Evolutionary conservation across 2,329 filamentous ascomycete genomes (phyloP), one percentile per base, ranked within the genome.

Genomic region (Monilinia vaccinii-corymbosi): DNA sequence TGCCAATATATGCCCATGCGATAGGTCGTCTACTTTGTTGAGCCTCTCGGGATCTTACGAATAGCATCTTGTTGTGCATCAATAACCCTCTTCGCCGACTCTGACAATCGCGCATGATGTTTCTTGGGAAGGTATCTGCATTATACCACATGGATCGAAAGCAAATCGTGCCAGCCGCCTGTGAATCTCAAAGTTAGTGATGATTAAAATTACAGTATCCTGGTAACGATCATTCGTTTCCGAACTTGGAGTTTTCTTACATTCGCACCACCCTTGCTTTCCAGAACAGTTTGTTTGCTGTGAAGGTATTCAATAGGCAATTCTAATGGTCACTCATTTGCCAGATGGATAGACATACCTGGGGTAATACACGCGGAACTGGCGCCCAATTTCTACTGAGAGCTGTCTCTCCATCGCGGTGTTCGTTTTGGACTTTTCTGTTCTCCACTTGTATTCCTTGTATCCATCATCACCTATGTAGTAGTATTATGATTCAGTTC

Each of bases 1-100:
- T 96, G 18, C 94, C 94, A 42, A 96, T 75, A 70, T 97, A 97
- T 2, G 82, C 87, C 87, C 90, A 97, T 5, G 85, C 84, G 75
- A 62, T 63, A 23, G 67, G 48, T 67, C 62, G 18, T 28, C 25
- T n/a, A 49, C 8, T 44, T 58, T 38, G 34, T 56, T 53, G 47
- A 21, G 16, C 23, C 42, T 38, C 46, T n/a, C 28, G 32, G 34
- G 61, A 63, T 56, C 76, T 75, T 28, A 82, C 81, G 56, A 83
- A 76, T 58, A 85, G 75, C 65, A 91, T 78, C 76, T 99, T 99
- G 74, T 84, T 95, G 74, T 99, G 94, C 77, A 95, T 89, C 63
- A 99, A 76, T 25, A 97, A 71, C 0, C 90, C 89, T 3, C 75
- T 66, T 40, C 92, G 79, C 28, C 77, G 81, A 64, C 88, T 95